Evolutionary conservation across 306 rosid species (phyloP), one percentile per base, ranked within the genome.

Genomic region (Benincasa hispida): DNA sequence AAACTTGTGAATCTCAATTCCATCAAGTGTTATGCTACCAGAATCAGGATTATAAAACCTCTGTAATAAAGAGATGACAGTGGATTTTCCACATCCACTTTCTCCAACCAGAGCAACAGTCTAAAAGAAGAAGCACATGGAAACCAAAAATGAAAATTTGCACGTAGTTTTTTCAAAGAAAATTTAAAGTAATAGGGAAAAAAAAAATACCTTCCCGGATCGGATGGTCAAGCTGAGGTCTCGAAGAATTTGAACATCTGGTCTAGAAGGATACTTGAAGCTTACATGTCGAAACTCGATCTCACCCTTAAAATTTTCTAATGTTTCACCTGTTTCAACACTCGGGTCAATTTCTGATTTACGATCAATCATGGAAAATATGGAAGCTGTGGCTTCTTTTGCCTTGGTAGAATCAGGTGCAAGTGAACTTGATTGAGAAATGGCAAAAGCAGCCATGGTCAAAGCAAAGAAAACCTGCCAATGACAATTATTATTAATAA

Each of bases 41-140:
- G 90, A 85, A 77, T 88, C 83, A 9, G 91, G 95, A 11, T 89
- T 87, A 30, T 91, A 91, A 78, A 91, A 88, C 72, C 97, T 87
- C 50, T 91, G 91, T 85, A 91, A 41, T 82, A 91, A 28, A 6
- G 91, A 88, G 67, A 91, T 88, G 79, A 91, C 85, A 2, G 97
- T 91, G 28, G 97, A 91, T 62, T 91, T 91, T 69, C 97, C 97
- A 41, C 97, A 84, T 34, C 97, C 97, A 78, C 97, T 91, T 83
- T 91, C 97, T 8, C 97, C 97, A 3, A 89, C 97, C 22, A 91
- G 74, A n/a, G 95, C 97, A 67, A 88, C 86, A 13, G 95, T 91
- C 97, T 91, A 85, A n/a, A 30, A 55, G 41, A 70, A 39, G 28
- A 65, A 32, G 13, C 58, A 25, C 57, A 25, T 21, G 10, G 60